Base-by-base conservation (phyloP, 805 yeast species). In the Candida maris region DNA sequence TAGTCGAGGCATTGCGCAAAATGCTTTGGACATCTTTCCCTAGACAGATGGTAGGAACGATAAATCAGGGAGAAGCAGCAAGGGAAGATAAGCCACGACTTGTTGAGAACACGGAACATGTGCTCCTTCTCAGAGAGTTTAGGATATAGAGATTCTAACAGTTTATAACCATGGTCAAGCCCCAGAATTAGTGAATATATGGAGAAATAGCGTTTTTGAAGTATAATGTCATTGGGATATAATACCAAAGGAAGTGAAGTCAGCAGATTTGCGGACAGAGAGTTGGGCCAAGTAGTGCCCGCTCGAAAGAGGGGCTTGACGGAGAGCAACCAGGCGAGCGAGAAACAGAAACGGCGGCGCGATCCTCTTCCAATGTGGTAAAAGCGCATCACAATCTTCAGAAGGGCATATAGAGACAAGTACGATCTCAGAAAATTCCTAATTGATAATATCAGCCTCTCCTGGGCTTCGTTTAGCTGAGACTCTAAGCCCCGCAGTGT, bases 1-100 rank as follows among this genome's bases (percentile, higher is more conserved):
- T 29, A 41, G 19, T 46, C 38, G 27, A 41, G 27, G 17, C 38
- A 27, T 14, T 32, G 42, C 6, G 36, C 20, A 24, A 48, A 50
- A 19, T 48, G 42, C 9, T 36, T 32, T 1, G 52, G 52, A 21
- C 54, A 48, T n/a, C 32, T 34, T 5, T 39, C 39, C 15, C 19
- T 39, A 10, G 38, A 34, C 13, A 42, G 12, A 6, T 32, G 19
- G 32, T 35, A 48, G 13, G 37, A 29, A 16, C 34, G 37, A 25
- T 35, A 48, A n/a, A 50, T 42, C 4, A 41, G 17, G 5, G 52
- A 44, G 27, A 41, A 50, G 34, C 51, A 48, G 8, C 42, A 17
- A 4, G 54, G 54, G 22, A 50, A 48, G 5, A 48, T 29, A 5
- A 44, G 28, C 54, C 54, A 50, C 12, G 54, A 50, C 24, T 39